Conservation (phyloP, 2,329 filamentous ascomycete species). For the Colletotrichum theobromicola region DNA sequence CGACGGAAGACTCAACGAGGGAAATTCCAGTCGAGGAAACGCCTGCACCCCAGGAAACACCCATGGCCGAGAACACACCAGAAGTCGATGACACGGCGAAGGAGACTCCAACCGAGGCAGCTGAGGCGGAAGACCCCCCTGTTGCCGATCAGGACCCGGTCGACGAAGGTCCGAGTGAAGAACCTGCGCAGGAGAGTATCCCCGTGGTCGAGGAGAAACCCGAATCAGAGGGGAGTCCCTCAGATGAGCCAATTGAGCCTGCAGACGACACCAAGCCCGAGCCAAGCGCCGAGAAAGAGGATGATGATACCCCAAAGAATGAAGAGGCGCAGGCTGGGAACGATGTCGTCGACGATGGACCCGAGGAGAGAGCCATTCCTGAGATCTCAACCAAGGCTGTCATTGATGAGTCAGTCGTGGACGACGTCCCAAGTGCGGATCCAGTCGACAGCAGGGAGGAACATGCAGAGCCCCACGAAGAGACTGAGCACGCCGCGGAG, state of each 20-base stretch:
- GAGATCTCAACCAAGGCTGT: neutral
- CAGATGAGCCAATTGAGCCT: neutral
- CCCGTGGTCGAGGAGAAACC: neutral
- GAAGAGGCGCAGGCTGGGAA: neutral
- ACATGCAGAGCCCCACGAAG: neutral
- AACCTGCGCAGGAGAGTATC: neutral
- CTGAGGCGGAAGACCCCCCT: neutral
- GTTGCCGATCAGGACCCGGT: neutral
- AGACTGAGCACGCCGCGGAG: neutral
- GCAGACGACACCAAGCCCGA: neutral
- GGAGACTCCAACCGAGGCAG: neutral
- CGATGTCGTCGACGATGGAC: neutral
- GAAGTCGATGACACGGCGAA: neutral
- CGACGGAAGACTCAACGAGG: neutral
- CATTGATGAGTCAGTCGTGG: neutral
- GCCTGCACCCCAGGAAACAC: neutral
- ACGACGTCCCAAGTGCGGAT: neutral
- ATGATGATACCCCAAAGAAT: neutral
- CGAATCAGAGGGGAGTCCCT: neutral
- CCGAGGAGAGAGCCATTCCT: neutral
- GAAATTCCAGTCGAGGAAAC: neutral
- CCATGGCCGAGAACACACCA: neutral
- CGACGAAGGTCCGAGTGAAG: neutral
- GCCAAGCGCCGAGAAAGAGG: slow-evolving; percentile 16
- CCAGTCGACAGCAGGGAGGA: neutral